phyloP scores from a whole-genome alignment of 139 green algal species.

The Ostreobium quekettii region DNA sequence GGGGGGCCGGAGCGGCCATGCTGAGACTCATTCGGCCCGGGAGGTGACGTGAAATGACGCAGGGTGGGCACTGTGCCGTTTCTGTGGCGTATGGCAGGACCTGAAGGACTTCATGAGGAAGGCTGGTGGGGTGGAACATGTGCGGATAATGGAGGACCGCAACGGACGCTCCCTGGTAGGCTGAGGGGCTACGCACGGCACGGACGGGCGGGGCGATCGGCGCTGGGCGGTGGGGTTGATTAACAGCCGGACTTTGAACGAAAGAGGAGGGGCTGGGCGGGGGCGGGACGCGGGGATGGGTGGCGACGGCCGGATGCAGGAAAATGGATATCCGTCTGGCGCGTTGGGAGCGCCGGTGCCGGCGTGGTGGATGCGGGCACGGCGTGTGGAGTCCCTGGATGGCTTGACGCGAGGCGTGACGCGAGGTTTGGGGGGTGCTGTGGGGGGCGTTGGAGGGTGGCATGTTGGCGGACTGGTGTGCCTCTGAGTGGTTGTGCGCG shows the following conservation, averaged over 20 bases:
- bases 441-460: too few relatives aligned
- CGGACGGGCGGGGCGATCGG: background rate
- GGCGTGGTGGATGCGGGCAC: too few relatives aligned
- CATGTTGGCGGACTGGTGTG: too few relatives aligned
- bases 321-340: too few relatives aligned
- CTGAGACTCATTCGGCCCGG: too few relatives aligned
- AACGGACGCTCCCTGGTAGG: conserved; percentile 17
- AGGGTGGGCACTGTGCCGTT: background rate
- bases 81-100: conserved; percentile 10
- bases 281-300: background rate
- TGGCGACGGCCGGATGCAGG: background rate
- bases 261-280: background rate
- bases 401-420: too few relatives aligned
- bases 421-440: background rate
- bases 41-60: too few relatives aligned
- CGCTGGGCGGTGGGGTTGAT: background rate
- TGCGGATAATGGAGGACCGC: conserved; percentile 15
- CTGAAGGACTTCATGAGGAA: conserved; percentile 19
- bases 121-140: conserved; percentile 18
- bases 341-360: too few relatives aligned
- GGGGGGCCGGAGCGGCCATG: too few relatives aligned
- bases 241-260: background rate
- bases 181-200: background rate
- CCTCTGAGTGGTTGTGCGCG: too few relatives aligned
- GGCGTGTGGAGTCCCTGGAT: too few relatives aligned